Evolutionary conservation across 2,329 filamentous ascomycete species (phyloP).

Genomic region (Penicillium decumbens): DNA sequence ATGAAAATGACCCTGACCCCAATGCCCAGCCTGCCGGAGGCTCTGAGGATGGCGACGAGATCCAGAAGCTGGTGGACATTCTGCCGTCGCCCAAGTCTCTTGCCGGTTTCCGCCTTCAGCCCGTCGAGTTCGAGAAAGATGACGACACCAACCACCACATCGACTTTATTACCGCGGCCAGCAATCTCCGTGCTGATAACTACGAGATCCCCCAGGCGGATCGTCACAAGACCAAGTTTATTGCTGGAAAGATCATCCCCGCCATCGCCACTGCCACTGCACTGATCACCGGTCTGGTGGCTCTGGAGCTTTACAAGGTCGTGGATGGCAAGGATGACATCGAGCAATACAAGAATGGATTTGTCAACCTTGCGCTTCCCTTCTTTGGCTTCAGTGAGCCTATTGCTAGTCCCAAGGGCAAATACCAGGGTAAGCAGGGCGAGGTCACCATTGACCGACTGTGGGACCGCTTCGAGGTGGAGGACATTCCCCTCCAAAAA

Average conservation of each 20-base stretch:
- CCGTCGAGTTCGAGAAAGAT: conserved; percentile 98
- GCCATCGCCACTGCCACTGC: conserved; percentile 97
- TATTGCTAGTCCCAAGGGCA: conserved; percentile 87
- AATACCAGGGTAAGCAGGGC: conserved; percentile 72
- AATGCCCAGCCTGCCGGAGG: conserved; percentile 59
- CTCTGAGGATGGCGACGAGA: conserved; percentile 68
- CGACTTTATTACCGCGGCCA: conserved; percentile 96
- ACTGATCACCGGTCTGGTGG: conserved; percentile 86
- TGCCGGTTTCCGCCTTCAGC: conserved; percentile 80
- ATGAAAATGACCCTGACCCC: conserved; percentile 90
- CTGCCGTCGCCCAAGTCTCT: conserved; percentile 76
- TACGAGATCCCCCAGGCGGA: conserved; percentile 94
- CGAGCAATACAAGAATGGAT: conserved; percentile 99
- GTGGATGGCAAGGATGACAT: conserved; percentile 94
- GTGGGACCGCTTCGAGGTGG: conserved; percentile 93
- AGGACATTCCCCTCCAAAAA: conserved; percentile 77
- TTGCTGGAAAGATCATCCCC: conserved; percentile 98
- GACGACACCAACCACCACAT: conserved; percentile 98
- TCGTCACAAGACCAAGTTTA: conserved; percentile 98
- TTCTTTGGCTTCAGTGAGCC: conserved; percentile 99
- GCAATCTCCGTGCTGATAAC: conserved; percentile 93
- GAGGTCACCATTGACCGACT: conserved; percentile 86
- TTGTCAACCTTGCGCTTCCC: conserved; percentile 89
- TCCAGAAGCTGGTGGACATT: conserved; percentile 65
- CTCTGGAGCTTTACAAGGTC: conserved; percentile 93